Evolutionary conservation across 805 yeast genomes (phyloP), one percentile per base, ranked within the genome.

Genomic region (Saccharomycopsis javanensis): DNA sequence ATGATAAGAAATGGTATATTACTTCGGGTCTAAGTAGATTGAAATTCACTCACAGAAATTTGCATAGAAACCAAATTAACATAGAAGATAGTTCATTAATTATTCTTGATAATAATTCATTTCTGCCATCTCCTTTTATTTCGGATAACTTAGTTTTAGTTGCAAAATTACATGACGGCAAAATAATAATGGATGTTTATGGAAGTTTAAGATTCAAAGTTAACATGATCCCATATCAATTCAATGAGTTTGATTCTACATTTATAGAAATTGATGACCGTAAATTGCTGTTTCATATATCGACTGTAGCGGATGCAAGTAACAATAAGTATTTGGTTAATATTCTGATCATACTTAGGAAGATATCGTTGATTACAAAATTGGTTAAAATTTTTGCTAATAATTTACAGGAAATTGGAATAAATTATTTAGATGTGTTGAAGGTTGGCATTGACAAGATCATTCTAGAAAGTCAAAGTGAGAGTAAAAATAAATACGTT

Each of bases 61-160:
- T 18, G 11, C 18, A 20, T 18, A 42, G 28, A 3, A 52, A 23
- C 23, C 11, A n/a, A n/a, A 27, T 28, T 10, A 48, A 30, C 16
- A 48, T 28, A 28, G 35, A 48, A 4, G 35, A 51, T 16, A 31
- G 38, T 8, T 37, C 55, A 13, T 23, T 59, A n/a, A 55, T 59
- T 33, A 27, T 59, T 10, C 37, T 59, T n/a, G 56, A 55, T 50
- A 59, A 55, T 27, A 37, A 33, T 15, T 25, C 50, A 5, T 52
- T 57, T 1, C 20, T 53, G 30, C 23, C 27, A 4, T 11, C 20
- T 5, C 28, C 15, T 6, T 35, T 18, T 15, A 34, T 59, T 1
- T 54, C 57, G 25, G 34, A 53, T 16, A 54, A 54, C 31, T 50
- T 60, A 54, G 31, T 60, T 3, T 33, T 60, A n/a, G 53, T 58